Percentiles rank a stretch among this genome's conserved stretches.
These are phyloP conservation scores for Blepharisma japonicum DNA, from an alignment of 73 alveolate genomes.

Conservation along the genomic window DNA sequence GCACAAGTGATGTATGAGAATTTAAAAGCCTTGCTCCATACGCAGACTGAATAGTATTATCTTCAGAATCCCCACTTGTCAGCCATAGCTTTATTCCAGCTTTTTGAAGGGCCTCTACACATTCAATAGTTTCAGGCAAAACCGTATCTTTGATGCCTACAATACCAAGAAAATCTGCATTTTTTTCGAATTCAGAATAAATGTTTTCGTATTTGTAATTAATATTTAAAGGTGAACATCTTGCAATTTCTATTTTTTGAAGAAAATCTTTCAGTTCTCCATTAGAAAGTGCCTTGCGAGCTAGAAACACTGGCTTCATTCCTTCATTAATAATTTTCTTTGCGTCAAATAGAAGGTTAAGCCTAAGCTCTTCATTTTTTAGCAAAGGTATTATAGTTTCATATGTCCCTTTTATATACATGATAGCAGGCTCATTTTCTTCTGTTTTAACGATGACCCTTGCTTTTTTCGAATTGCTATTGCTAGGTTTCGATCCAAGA, in stretches of 20 bases:
- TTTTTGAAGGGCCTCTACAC: slow-evolving; percentile 1
- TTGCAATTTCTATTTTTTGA: slow-evolving; percentile 1
- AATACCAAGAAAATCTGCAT: neutral
- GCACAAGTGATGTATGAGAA: neutral
- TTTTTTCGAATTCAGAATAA: slow-evolving; percentile 7
- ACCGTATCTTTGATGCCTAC: slow-evolving; percentile 5
- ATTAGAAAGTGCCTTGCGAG: neutral
- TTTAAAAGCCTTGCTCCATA: neutral
- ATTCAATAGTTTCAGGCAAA: slow-evolving; percentile 15
- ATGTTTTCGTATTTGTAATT: neutral
- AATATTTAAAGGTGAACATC: neutral
- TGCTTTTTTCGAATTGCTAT: too few species aligned
- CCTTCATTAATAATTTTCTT: neutral
- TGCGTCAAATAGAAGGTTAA: too few species aligned
- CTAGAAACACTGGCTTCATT: neutral
- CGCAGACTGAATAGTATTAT: neutral
- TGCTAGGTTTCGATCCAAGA: too few species aligned
- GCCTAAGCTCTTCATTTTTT: too few species aligned
- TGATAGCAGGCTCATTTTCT: too few species aligned
- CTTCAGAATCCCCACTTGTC: slow-evolving; percentile 17
- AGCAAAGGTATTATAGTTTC: too few species aligned
- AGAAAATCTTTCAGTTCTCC: neutral
- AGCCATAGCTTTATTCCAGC: slow-evolving; percentile 23
- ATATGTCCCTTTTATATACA: too few species aligned
- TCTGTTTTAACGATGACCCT: too few species aligned